Evolutionary conservation across 1,284 basidiomycete species (phyloP).

Genomic region (Acaromyces ingoldii): DNA sequence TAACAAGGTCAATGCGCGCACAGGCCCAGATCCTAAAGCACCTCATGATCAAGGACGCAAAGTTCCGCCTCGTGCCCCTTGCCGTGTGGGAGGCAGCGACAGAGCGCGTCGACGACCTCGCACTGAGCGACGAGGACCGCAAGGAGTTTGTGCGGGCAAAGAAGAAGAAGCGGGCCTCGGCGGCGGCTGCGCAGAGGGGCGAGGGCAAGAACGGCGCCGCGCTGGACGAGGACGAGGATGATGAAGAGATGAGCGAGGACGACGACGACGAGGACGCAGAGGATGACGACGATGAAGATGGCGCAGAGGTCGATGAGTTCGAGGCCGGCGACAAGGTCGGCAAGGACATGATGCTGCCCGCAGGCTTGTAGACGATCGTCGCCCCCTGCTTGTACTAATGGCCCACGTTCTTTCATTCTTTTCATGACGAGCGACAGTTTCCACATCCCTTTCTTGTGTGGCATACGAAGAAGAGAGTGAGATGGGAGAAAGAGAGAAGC

Average conservation of each 20-base stretch:
- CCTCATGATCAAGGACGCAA: slow-evolving; percentile 43
- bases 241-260: slow-evolving; percentile 12
- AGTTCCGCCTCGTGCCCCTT: slow-evolving; percentile 45
- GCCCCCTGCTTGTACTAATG: background rate
- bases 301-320: slow-evolving; percentile 20
- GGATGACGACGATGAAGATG: slow-evolving; percentile 22
- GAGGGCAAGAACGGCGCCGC: background rate
- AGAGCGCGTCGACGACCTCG: slow-evolving; percentile 8
- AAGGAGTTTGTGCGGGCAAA: slow-evolving; percentile 21
- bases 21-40: slow-evolving; percentile 49
- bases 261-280: slow-evolving; percentile 16
- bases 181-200: background rate
- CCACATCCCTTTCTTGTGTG: too few species aligned
- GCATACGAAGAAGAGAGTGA: too few species aligned
- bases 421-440: too few species aligned
- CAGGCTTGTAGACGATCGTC: slow-evolving; percentile 13
- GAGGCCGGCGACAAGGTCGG: slow-evolving; percentile 29
- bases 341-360: slow-evolving; percentile 39
- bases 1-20: background rate
- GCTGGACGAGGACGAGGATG: slow-evolving; percentile 7
- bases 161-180: slow-evolving; percentile 7
- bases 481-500: too few species aligned
- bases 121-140: slow-evolving; percentile 18
- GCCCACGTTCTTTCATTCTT: too few species aligned
- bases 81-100: slow-evolving; percentile 45